phyloP scores from a whole-genome alignment of 2,329 filamentous ascomycete species.

The Diplodia seriata region DNA sequence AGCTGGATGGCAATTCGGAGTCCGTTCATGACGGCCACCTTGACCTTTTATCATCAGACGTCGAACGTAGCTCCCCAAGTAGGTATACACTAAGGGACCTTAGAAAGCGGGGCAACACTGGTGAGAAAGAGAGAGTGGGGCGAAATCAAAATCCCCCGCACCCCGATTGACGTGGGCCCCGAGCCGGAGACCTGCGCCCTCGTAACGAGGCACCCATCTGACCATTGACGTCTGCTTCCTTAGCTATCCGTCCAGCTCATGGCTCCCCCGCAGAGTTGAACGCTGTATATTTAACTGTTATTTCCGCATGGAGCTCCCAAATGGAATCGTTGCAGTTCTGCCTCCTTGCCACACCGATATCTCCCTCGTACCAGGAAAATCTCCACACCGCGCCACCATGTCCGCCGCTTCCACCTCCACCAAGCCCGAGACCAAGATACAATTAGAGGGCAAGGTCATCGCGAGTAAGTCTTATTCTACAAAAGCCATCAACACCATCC shows the following conservation, averaged over 20 bases:
- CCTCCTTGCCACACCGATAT: neutral
- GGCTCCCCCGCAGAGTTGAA: neutral
- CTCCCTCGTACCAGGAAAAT: neutral
- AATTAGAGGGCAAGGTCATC: conserved; percentile 40
- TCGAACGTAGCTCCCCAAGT: neutral
- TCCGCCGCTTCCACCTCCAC: neutral
- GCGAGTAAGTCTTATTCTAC: conserved; percentile 14
- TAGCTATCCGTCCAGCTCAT: neutral
- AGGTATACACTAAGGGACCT: neutral
- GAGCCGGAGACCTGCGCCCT: conserved; percentile 6
- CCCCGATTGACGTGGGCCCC: conserved; percentile 4
- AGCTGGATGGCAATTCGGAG: neutral
- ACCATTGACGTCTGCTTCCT: neutral
- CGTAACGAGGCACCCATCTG: neutral
- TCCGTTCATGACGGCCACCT: neutral
- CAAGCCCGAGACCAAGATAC: conserved; percentile 39
- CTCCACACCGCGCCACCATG: neutral
- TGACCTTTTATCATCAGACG: neutral
- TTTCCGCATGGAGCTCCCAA: neutral
- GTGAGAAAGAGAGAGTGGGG: conserved; percentile 5
- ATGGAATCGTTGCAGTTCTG: neutral
- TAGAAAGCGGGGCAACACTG: neutral
- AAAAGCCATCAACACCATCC: neutral
- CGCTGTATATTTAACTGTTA: neutral
- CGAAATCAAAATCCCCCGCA: neutral